phyloP scores from a whole-genome alignment of 2,329 filamentous ascomycete species.

The Claviceps sp. region DNA sequence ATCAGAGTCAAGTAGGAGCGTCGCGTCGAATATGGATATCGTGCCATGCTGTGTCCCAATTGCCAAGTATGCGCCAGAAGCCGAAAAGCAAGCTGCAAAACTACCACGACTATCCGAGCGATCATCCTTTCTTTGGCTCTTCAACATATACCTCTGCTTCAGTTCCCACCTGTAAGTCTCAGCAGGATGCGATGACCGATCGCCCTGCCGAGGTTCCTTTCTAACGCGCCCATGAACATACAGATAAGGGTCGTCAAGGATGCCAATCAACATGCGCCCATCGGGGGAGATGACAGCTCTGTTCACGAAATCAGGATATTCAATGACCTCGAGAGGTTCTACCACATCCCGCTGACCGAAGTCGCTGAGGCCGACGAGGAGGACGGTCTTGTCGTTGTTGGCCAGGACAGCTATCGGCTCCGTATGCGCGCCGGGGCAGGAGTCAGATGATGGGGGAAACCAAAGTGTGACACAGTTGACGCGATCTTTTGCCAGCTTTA shows the following conservation, averaged over 20 bases:
- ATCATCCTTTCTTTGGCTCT: constrained; percentile 43
- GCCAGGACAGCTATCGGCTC: constrained; percentile 56
- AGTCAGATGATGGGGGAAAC: constrained; percentile 32
- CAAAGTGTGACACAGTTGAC: constrained; percentile 55
- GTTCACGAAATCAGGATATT: constrained; percentile 78
- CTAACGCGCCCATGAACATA: constrained; percentile 60
- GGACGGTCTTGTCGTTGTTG: constrained; percentile 86
- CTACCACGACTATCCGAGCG: constrained; percentile 48
- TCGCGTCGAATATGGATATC: constrained; percentile 60
- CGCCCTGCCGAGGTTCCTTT: constrained; percentile 17
- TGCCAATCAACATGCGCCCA: constrained; percentile 64
- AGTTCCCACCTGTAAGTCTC: constrained; percentile 35
- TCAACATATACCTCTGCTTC: constrained; percentile 39
- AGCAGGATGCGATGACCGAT: constrained; percentile 10
- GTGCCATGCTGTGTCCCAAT: constrained; percentile 70
- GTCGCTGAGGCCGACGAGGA: constrained; percentile 63
- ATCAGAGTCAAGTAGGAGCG: constrained; percentile 28
- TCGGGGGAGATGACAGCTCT: constrained; percentile 89
- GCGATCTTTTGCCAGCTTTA: constrained; percentile 44
- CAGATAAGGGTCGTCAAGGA: constrained; percentile 75
- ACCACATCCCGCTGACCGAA: constrained; percentile 29
- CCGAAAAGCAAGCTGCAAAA: constrained; percentile 67
- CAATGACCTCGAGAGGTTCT: constrained; percentile 54
- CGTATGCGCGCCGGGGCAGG: constrained; percentile 27
- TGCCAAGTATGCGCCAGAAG: constrained; percentile 56